A percentile compares a stretch with the other conserved stretches of the same genome.
phyloP scores from a whole-genome alignment of 805 yeast genomes.

The Metschnikowia henanensis region DNA sequence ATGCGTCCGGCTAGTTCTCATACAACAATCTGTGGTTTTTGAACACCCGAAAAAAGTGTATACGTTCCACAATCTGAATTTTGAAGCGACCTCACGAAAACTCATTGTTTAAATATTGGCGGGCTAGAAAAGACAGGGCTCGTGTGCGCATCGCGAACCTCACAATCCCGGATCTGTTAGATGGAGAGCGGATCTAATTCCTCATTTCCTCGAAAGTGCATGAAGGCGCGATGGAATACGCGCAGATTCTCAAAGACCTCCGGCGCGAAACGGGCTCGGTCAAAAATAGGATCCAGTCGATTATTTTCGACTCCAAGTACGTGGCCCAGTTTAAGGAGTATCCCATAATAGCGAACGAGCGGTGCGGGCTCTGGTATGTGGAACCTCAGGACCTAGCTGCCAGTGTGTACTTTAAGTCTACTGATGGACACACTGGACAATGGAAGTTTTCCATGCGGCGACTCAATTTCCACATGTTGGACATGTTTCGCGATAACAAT shows the following conservation, averaged over 20 bases:
- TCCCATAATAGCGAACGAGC: constrained; percentile 69
- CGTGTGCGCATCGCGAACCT: background rate
- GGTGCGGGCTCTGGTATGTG: constrained; percentile 89
- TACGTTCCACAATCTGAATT: too few species aligned
- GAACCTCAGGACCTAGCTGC: constrained; percentile 41
- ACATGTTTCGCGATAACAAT: constrained; percentile 36
- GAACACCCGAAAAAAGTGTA: background rate
- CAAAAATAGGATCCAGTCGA: constrained; percentile 69
- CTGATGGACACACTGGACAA: constrained; percentile 84
- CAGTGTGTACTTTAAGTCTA: constrained; percentile 78
- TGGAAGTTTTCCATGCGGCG: constrained; percentile 80
- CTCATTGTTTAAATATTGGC: background rate
- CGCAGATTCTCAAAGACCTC: constrained; percentile 28
- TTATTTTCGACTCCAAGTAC: constrained; percentile 16
- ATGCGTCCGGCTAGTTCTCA: too few species aligned
- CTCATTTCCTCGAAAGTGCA: background rate
- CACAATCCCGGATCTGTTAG: background rate
- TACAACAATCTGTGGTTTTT: too few species aligned
- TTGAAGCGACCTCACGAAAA: background rate
- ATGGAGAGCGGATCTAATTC: background rate
- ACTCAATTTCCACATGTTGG: constrained; percentile 69
- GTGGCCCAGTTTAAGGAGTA: constrained; percentile 18
- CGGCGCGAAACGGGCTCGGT: constrained; percentile 59
- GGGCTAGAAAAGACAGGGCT: constrained; percentile 1
- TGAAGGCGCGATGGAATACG: constrained; percentile 13